Evolutionary conservation across 2,329 filamentous ascomycete species (phyloP).

Genomic region (Fusarium dlaminii): DNA sequence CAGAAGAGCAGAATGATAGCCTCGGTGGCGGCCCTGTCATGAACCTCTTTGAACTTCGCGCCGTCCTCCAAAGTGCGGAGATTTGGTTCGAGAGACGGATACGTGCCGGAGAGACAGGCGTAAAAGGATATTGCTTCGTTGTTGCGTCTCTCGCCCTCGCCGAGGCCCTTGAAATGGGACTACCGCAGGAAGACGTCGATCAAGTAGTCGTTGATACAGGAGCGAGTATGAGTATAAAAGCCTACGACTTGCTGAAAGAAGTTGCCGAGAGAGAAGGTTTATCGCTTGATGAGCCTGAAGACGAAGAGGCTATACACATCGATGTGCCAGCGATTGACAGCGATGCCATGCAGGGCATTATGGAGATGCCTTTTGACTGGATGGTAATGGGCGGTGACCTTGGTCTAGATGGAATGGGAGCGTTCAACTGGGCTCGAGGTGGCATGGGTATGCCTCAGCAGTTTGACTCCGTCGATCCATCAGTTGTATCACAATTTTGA

Average conservation of each 20-base stretch:
- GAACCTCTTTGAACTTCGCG: slow-evolving; percentile 45
- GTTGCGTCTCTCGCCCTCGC: slow-evolving; percentile 47
- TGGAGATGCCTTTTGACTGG: slow-evolving; percentile 42
- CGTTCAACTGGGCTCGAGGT: slow-evolving; percentile 27
- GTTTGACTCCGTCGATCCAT: slow-evolving; percentile 30
- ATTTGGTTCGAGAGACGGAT: slow-evolving; percentile 49
- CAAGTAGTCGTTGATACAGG: slow-evolving; percentile 41
- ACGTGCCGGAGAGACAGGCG: slow-evolving; percentile 55
- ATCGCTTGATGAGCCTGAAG: slow-evolving; percentile 5
- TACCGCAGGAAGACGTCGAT: slow-evolving; percentile 45
- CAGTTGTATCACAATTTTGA: slow-evolving; percentile 26
- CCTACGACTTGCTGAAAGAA: slow-evolving; percentile 47
- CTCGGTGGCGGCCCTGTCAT: slow-evolving; percentile 45
- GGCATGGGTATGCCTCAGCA: slow-evolving; percentile 11
- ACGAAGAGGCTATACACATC: slow-evolving; percentile 3
- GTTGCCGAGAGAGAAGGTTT: slow-evolving; percentile 44
- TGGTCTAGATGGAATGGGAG: slow-evolving; percentile 37
- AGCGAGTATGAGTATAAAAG: slow-evolving; percentile 38
- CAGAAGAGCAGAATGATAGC: slow-evolving; percentile 52
- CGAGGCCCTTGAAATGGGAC: slow-evolving; percentile 46
- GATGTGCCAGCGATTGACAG: slow-evolving; percentile 1
- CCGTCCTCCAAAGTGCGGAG: slow-evolving; percentile 42
- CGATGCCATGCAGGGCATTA: slow-evolving; percentile 35
- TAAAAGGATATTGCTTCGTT: slow-evolving; percentile 53
- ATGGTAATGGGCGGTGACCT: slow-evolving; percentile 32